phyloP scores from a whole-genome alignment of 2,329 filamentous ascomycete species.

The Scedosporium aurantiacum region DNA sequence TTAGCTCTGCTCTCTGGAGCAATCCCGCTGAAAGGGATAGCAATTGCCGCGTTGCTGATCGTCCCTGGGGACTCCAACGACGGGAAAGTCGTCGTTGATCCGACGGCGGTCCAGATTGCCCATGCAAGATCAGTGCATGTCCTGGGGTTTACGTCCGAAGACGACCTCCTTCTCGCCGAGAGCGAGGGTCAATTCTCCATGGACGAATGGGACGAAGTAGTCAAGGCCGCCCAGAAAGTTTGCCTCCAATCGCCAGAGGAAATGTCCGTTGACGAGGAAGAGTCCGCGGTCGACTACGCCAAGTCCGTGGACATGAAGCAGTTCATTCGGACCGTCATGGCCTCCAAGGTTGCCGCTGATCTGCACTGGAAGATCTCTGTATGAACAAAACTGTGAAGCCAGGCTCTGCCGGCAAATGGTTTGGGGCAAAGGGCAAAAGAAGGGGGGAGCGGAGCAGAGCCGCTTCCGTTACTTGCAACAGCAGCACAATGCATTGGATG shows the following conservation, averaged over 20 bases:
- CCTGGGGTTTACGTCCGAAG: constrained; percentile 67
- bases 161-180: constrained; percentile 65
- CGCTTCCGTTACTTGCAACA: not conserved
- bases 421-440: not conserved
- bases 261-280: constrained; percentile 28
- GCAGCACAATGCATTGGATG: not conserved
- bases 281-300: constrained; percentile 30
- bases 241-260: constrained; percentile 42
- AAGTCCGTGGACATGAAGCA: constrained; percentile 40
- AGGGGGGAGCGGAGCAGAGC: not conserved
- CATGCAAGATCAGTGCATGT: constrained; percentile 64
- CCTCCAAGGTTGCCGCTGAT: constrained; percentile 40
- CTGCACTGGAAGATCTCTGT: constrained; percentile 45
- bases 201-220: constrained; percentile 63
- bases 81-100: constrained; percentile 42
- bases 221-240: constrained; percentile 50
- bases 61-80: constrained; percentile 32
- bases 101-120: constrained; percentile 50
- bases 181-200: constrained; percentile 71
- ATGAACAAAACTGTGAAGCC: not conserved
- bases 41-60: constrained; percentile 54
- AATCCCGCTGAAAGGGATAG: constrained; percentile 65
- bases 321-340: constrained; percentile 52
- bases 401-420: not conserved
- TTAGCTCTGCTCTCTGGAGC: constrained; percentile 72